These are phyloP conservation scores for Sporothrix pseudoabietina DNA, from an alignment of 2,329 filamentous ascomycete species.

Conservation along the genomic window DNA sequence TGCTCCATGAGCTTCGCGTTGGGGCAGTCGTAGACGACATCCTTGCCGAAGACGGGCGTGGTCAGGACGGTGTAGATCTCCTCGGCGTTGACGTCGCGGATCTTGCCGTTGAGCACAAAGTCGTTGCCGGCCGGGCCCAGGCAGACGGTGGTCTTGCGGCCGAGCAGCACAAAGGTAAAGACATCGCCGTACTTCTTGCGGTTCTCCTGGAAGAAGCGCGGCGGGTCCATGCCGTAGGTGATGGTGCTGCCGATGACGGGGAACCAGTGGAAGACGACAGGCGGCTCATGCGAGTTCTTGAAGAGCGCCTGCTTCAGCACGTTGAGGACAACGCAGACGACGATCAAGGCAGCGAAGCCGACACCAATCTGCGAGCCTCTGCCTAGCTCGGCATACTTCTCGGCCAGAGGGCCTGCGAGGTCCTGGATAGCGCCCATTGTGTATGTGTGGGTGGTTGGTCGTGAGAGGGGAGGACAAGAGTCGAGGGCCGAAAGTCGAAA, in stretches of 20 bases:
- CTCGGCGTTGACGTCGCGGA: constrained; percentile 56
- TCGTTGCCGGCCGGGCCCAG: constrained; percentile 57
- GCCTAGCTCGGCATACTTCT: constrained; percentile 54
- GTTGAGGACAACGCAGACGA: constrained; percentile 70
- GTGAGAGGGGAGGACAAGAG: neutral
- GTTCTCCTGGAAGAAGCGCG: constrained; percentile 77
- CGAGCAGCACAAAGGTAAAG: constrained; percentile 58
- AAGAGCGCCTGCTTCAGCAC: constrained; percentile 77
- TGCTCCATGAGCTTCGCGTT: constrained; percentile 87
- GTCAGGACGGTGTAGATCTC: constrained; percentile 56
- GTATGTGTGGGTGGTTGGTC: neutral
- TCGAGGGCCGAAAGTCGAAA: neutral
- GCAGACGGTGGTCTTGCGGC: constrained; percentile 54
- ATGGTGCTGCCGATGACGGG: constrained; percentile 88
- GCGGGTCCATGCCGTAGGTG: constrained; percentile 93
- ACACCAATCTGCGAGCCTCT: constrained; percentile 52
- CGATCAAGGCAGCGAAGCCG: constrained; percentile 49
- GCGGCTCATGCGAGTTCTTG: constrained; percentile 79
- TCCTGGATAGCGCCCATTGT: constrained; percentile 61
- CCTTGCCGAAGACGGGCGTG: constrained; percentile 68
- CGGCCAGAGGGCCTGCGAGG: constrained; percentile 53
- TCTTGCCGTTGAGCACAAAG: constrained; percentile 59
- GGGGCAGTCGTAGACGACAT: constrained; percentile 82
- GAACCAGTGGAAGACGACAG: constrained; percentile 78
- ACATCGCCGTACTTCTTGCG: constrained; percentile 62